Evolutionary conservation across 169 alveolate genomes (phyloP).

Genomic region (Eimeria nieschulzi): DNA sequence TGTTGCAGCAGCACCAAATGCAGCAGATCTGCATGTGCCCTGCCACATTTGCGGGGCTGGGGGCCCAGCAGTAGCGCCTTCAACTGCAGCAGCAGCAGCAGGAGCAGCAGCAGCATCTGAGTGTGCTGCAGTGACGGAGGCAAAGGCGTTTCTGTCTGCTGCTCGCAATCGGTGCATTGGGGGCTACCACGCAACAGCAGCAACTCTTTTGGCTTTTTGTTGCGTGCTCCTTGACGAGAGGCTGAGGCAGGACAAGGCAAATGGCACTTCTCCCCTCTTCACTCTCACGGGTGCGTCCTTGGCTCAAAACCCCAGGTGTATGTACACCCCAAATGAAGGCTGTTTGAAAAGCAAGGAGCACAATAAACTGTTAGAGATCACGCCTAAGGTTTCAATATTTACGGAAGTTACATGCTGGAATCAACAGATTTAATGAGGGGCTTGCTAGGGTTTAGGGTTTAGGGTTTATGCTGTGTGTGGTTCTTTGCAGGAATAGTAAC

Average conservation of each 20-base stretch:
- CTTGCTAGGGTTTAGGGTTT: no score
- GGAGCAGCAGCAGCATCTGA: slow-evolving; percentile 27
- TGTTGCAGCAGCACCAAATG: slow-evolving; percentile 24
- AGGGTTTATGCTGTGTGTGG: neutral
- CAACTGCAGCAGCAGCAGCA: slow-evolving; percentile 36
- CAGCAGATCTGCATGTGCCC: neutral
- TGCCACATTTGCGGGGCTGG: neutral
- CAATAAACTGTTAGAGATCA: no score
- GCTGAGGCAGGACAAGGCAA: neutral
- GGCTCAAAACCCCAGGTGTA: neutral
- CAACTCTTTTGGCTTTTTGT: neutral
- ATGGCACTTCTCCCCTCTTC: slow-evolving; percentile 1
- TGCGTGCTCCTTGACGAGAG: neutral
- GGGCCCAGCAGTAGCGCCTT: neutral
- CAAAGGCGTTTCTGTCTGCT: neutral
- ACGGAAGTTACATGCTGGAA: no score
- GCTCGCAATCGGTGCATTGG: neutral
- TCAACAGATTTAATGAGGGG: no score
- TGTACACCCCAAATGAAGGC: no score
- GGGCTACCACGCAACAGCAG: neutral
- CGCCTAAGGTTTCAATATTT: no score
- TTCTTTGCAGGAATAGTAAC: neutral
- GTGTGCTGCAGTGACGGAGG: neutral
- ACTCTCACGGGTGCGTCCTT: slow-evolving; percentile 3
- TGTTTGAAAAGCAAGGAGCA: no score